Conservation (phyloP, 495 filamentous ascomycete genomes). For the Cercophora scortea region DNA sequence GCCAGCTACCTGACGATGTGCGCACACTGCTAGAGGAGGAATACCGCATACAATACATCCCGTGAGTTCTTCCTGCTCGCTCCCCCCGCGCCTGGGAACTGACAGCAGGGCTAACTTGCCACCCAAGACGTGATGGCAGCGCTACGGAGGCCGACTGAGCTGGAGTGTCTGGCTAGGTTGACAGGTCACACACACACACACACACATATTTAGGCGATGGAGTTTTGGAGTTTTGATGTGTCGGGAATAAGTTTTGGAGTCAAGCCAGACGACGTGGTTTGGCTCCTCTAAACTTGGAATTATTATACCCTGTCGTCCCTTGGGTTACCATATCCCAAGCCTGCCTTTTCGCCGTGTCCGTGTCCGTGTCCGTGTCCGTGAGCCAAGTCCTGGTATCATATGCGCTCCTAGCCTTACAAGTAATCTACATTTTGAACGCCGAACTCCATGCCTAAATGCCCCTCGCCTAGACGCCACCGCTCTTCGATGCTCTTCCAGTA, state of each 20-base stretch:
- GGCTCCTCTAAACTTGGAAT: background rate
- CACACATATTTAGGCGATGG: too few relatives aligned
- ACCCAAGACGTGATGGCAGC: constrained; percentile 43
- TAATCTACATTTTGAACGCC: constrained; percentile 3
- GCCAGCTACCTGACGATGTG: constrained; percentile 56
- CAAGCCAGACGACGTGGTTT: background rate
- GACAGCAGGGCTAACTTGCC: background rate
- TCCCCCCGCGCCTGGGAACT: background rate
- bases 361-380: background rate
- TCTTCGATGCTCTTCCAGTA: background rate
- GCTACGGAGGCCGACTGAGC: constrained; percentile 33
- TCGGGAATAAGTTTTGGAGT: background rate
- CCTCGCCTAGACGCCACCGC: background rate
- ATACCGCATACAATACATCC: constrained; percentile 60
- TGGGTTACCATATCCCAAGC: background rate
- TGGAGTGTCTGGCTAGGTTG: too few relatives aligned
- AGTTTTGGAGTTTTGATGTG: background rate
- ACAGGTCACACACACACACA: too few relatives aligned
- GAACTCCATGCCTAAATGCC: background rate
- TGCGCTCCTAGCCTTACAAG: background rate
- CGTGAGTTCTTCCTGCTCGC: constrained; percentile 33
- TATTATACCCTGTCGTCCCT: background rate
- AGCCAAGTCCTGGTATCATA: background rate
- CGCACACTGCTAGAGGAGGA: constrained; percentile 58
- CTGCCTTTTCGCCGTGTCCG: background rate